Percentiles rank a stretch among this genome's conserved stretches.
Conservation (phyloP, 371 early-diverging fungal genomes). For the Phascolomyces articulosus region DNA sequence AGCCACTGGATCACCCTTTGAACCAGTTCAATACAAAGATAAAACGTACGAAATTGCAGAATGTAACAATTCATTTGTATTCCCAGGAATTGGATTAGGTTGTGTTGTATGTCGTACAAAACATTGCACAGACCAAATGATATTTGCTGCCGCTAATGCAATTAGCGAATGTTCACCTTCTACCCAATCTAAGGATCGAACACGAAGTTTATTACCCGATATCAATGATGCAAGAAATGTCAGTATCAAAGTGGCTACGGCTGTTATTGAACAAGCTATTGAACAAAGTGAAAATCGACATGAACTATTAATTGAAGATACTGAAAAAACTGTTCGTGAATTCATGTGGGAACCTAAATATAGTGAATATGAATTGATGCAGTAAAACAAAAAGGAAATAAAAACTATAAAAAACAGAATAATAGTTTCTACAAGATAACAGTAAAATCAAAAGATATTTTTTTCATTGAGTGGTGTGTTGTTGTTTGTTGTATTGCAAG, state of each 20-base stretch:
- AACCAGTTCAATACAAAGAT: conserved; percentile 24
- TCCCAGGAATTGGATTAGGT: conserved; percentile 40
- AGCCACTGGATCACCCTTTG: conserved; percentile 39
- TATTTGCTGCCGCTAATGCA: conserved; percentile 19
- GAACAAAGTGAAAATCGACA: conserved; percentile 11
- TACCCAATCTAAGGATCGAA: conserved; percentile 11
- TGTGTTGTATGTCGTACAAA: conserved; percentile 16
- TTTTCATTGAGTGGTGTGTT: too few species aligned
- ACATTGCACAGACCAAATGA: conserved; percentile 23
- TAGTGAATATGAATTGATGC: conserved; percentile 10
- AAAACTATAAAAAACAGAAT: neutral
- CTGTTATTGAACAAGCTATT: conserved; percentile 12
- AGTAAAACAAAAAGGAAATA: neutral
- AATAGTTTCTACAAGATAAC: too few species aligned
- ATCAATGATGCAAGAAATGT: conserved; percentile 16
- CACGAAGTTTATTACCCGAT: conserved; percentile 14
- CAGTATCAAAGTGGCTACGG: conserved; percentile 13
- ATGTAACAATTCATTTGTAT: conserved; percentile 33
- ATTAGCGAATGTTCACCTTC: conserved; percentile 20
- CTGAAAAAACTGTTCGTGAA: conserved; percentile 9
- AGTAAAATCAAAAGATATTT: too few species aligned
- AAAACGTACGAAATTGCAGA: conserved; percentile 21
- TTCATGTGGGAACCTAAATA: conserved; percentile 25
- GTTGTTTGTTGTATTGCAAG: neutral
- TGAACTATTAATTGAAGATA: neutral